Evolutionary conservation across 257 asterid species (phyloP).

Genomic region (Jacaranda mimosifolia): DNA sequence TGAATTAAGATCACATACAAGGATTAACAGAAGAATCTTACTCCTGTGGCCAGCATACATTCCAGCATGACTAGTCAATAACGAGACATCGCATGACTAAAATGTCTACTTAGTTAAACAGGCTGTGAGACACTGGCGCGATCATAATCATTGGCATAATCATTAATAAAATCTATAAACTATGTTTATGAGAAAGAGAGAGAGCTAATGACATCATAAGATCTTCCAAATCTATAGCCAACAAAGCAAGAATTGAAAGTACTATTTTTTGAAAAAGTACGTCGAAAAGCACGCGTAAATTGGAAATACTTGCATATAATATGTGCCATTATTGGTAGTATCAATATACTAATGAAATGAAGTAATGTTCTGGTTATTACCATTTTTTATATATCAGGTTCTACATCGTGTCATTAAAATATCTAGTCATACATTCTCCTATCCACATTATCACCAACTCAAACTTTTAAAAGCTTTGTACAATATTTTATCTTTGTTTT

Average conservation of each 20-base stretch:
- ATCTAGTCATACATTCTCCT: too few relatives aligned
- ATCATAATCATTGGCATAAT: constrained; percentile 19
- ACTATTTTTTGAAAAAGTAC: neutral
- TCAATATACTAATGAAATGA: too few relatives aligned
- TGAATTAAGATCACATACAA: constrained; percentile 9
- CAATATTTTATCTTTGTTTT: neutral
- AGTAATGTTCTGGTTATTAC: too few relatives aligned
- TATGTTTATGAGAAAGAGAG: neutral
- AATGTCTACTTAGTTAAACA: neutral
- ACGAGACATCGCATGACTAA: constrained; percentile 17
- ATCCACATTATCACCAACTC: neutral
- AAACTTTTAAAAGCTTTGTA: neutral
- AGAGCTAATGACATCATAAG: neutral
- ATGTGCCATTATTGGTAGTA: neutral
- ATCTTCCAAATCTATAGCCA: constrained; percentile 7
- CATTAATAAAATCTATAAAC: constrained; percentile 3
- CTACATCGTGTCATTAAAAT: too few relatives aligned
- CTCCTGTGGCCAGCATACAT: neutral
- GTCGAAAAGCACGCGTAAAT: constrained; percentile 37
- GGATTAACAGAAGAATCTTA: constrained; percentile 19
- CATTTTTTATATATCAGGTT: too few relatives aligned
- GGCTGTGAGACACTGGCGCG: neutral
- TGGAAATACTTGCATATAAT: constrained; percentile 24
- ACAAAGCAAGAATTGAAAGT: constrained; percentile 11
- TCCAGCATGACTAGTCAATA: constrained; percentile 12